Base-by-base conservation (phyloP, 106 monocot species). In the Posidonia australis region DNA sequence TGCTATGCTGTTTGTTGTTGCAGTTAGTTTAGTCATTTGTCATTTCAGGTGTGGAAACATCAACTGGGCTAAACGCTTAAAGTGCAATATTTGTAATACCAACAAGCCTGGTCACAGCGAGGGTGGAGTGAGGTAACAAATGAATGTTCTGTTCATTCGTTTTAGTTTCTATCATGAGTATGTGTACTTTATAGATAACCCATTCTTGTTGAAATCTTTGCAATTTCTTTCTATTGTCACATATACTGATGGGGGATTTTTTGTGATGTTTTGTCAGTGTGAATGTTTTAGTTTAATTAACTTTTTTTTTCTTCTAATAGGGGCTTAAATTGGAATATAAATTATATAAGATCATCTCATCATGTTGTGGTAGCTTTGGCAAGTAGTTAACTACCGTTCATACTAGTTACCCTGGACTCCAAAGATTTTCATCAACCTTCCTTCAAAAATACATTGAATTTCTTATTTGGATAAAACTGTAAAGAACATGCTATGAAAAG, bases 31-130 rank as follows among this genome's bases (percentile, higher is more conserved):
- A 44, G 21, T 59, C 3, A 57, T 69, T 59, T 56, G 55, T 22
- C 55, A 0, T 90, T 77, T 55, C 78, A 98, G 98, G 98, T 98
- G 98, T 83, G 98, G 81, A 60, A 98, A 98, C 69, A 98, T 98
- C 42, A 98, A 98, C 57, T 98, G 98, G 98, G 98, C 98, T 31
- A 98, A 98, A 71, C 82, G 98, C 17, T 60, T 55, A 14, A 98
- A 98, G 67, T 98, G 98, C 72, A 98, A 98, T 75, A 91, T 98
- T 17, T 98, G 98, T 76, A 98, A 98, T 77, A 98, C 98, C 61
- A 91, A 90, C 67, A 98, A 98, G 59, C 98, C 98, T 54, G 98
- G 98, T 17, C 87, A 91, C 67, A 98, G 79, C 81, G 91, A 91
- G 58, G 98, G 98, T 49, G 98, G 98, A 36, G 85, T 83, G 77